These are phyloP conservation scores for Vitis hybrid DNA, from an alignment of 177 flowering plant species.

Conservation along the genomic window DNA sequence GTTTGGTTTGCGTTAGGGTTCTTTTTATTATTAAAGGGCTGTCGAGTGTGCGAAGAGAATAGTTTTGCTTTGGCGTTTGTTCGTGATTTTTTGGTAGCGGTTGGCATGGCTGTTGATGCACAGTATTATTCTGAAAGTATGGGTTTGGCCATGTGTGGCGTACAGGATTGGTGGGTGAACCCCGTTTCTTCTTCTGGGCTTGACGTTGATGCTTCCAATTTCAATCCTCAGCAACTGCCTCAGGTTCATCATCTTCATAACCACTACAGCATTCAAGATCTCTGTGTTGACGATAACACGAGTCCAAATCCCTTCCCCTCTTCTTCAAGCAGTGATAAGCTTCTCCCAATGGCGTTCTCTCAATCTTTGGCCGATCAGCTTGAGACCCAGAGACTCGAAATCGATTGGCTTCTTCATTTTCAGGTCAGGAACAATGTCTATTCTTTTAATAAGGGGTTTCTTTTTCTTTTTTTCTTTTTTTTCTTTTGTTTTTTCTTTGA, in stretches of 20 bases:
- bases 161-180: constrained; percentile 25
- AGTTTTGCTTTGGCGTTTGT: background rate
- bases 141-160: constrained; percentile 17
- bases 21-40: background rate
- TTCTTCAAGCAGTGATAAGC: constrained; percentile 7
- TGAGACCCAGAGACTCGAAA: constrained; percentile 42
- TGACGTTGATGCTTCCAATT: constrained; percentile 15
- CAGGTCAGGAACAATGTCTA: constrained; percentile 34
- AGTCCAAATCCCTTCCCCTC: constrained; percentile 1
- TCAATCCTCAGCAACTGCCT: constrained; percentile 14
- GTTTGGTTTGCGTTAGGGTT: background rate
- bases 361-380: constrained; percentile 25
- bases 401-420: constrained; percentile 39
- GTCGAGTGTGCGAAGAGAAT: constrained; percentile 1
- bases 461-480: background rate
- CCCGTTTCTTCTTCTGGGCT: constrained; percentile 16
- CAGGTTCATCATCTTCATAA: constrained; percentile 5
- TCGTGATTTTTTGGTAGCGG: background rate
- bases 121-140: constrained; percentile 24
- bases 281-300: constrained; percentile 9
- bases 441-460: background rate
- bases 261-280: constrained; percentile 9
- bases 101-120: constrained; percentile 36
- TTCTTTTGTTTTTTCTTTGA: background rate
- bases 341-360: constrained; percentile 23